Base-by-base conservation (phyloP, 768 basidiomycete species). In the Clitopilus hobsonii region DNA sequence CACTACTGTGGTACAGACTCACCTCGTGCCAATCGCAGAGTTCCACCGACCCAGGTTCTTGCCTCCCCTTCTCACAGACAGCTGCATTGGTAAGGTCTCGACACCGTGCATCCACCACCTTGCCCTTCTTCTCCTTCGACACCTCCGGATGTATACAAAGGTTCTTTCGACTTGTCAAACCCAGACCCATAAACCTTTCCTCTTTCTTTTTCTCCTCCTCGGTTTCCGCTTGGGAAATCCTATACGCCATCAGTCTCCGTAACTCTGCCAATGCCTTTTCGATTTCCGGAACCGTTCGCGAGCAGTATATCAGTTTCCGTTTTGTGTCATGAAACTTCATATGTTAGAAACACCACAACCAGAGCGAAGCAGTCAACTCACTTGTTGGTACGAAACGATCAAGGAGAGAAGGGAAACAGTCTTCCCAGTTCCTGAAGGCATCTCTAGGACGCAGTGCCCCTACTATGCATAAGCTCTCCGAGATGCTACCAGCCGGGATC, bases 381-480 rank as follows among this genome's bases (percentile, higher is more conserved):
- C 96, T 76, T 97, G 94, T 72, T 98, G 96, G 66, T 98, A 99
- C 13, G 96, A 97, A 30, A 99, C 89, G 71, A 99, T 99, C 54
- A 99, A 73, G 1, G 92, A 94, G 16, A 99, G 77, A 7, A 99
- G 76, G 10, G 94, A 98, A 23, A 99, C 97, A 0, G 97, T 99
- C 76, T 99, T 99, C 22, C 97, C 97, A 20, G 97, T 99, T 14
- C 97, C 97, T 10, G 97, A 98, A 58, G 97, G 97, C 97, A 99
- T 99, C 76, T 99, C 97, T 30, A 99, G 81, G n/a, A 98, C 93
- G 68, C 97, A 98, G 62, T 99, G 97, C 50, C 97, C 97, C 94
- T 98, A 65, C 30, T 61, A 38, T 53, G 18, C 26, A 24, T 51
- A 23, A 54, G 38, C n/a, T n/a, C n/a, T n/a, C 30, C 26, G 16